These are phyloP conservation scores for Melampsora abietis-canadensis DNA, from an alignment of 1,284 basidiomycete species.

Conservation along the genomic window DNA sequence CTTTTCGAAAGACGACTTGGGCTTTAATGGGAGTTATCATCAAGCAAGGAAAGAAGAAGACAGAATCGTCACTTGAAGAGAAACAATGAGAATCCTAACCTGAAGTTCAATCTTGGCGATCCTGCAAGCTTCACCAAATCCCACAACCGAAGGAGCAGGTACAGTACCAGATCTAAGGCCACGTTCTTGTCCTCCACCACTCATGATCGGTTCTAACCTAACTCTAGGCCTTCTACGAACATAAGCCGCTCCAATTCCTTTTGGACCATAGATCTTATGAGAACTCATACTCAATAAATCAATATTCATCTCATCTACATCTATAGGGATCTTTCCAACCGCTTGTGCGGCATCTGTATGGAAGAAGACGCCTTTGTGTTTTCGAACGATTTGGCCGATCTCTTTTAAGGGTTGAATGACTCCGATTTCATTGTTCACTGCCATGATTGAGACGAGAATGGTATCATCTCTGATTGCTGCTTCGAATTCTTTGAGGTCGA, in stretches of 20 bases:
- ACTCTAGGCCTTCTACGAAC: conserved; percentile 89
- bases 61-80: conserved; percentile 43
- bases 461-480: conserved; percentile 77
- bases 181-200: conserved; percentile 95
- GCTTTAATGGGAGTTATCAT: conserved; percentile 24
- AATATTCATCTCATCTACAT: conserved; percentile 93
- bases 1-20: conserved; percentile 2
- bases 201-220: conserved; percentile 88
- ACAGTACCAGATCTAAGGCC: conserved; percentile 91
- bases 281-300: conserved; percentile 95
- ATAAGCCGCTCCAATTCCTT: conserved; percentile 92
- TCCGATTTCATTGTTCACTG: conserved; percentile 98
- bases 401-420: conserved; percentile 96
- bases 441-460: conserved; percentile 90
- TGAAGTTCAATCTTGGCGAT: conserved; percentile 87
- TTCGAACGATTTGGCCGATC: conserved; percentile 74
- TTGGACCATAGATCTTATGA: conserved; percentile 98
- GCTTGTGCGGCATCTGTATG: conserved; percentile 98
- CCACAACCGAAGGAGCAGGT: conserved; percentile 82
- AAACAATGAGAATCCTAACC: conserved; percentile 61
- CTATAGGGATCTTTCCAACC: conserved; percentile 76
- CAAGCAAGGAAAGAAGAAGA: conserved; percentile 50
- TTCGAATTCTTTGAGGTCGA: conserved; percentile 73
- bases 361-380: conserved; percentile 66
- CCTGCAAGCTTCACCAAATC: conserved; percentile 90